Evolutionary conservation across 352 stramenopile species (phyloP), one percentile per base, ranked within the genome.

Genomic region (Globisporangium apiculatum): DNA sequence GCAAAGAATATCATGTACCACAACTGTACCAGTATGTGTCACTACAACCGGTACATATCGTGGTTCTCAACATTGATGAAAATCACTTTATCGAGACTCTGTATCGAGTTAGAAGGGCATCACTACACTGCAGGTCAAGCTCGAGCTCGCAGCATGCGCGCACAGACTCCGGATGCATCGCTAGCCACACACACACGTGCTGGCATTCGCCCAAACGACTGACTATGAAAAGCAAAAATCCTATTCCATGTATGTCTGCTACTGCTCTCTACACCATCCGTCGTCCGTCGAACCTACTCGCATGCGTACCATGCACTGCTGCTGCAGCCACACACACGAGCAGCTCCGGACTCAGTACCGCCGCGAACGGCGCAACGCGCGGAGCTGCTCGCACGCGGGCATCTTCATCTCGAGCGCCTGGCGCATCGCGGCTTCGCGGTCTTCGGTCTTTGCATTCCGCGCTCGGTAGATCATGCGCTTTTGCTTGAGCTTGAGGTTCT

Each of bases 401-500:
- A 91, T 76, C 61, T 87, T 89, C 76, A 94, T 89, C 58, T 90
- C 75, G 24, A 93, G 61, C 47, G 83, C 86, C 62, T 81, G 77
- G 12, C 77, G 75, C 82, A 95, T 90, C 15, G 79, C 79, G 14
- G 71, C 68, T 58, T 93, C 83, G 11, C 80, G 79, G 57, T 91
- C 76, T 48, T 91, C 79, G 55, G 69, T 87, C 47, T 84, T 82
- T 15, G 77, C 77, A 65, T 88, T 91, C 48, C 86, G 79, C 7
- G 83, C 86, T 40, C 82, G 80, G 66, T 94, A 91, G 63, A 95
- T 87, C 78, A 90, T 89, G 43, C 83, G 82, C 71, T 91, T 95
- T 63, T 94, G 83, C 53, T 87, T 87, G 54, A 87, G 60, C 73
- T 90, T 89, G 51, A 86, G 69, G 69, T 79, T 87, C 60, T 95